Evolutionary conservation across 768 basidiomycete species (phyloP), one percentile per base, ranked within the genome.

Genomic region (Krasilnikovozyma curviuscula): DNA sequence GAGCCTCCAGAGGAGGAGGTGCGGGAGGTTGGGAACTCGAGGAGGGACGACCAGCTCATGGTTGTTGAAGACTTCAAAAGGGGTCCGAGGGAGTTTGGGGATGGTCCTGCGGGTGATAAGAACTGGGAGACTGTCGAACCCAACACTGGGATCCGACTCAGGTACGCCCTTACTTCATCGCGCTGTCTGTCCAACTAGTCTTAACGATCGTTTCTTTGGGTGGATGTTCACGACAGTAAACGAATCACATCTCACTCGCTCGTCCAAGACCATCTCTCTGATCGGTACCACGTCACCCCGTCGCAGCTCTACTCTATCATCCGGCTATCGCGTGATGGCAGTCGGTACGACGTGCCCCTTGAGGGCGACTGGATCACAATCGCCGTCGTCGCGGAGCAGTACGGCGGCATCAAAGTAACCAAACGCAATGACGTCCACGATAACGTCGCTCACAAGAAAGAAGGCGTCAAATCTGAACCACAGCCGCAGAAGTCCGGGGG

Each of bases 281-380:
- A 78, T 6, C 77, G 91, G 38, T 93, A 79, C 64, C 84, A 82
- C 59, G 70, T 98, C 37, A 78, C 85, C 0, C 86, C 88, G 0
- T 89, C 88, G 1, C 76, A 70, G 18, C 69, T 98, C 30, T 98
- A 98, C 66, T 85, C 86, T 8, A 73, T 78, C 39, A 71, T 86
- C 35, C 77, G 81, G 9, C 73, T 81, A 0, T 71, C 78, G 13
- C 75, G 79, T 0, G 76, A 82, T 59, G 79, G 81, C 54, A 77
- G 81, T 49, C 78, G 77, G 16, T 91, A 86, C 62, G 88, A 95
- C 38, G 74, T 98, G 1, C 89, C 91, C 9, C 78, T 95, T 1
- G 74, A 75, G 6, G 83, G 83, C 2, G 93, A 97, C 63, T 97
- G 85, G 82, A 73, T 95, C 34, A 89, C 88, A 6, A 83, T 98